These are phyloP conservation scores for Trichocomaceae sp. DNA, from an alignment of 2,329 filamentous ascomycete genomes.

Conservation along the genomic window DNA sequence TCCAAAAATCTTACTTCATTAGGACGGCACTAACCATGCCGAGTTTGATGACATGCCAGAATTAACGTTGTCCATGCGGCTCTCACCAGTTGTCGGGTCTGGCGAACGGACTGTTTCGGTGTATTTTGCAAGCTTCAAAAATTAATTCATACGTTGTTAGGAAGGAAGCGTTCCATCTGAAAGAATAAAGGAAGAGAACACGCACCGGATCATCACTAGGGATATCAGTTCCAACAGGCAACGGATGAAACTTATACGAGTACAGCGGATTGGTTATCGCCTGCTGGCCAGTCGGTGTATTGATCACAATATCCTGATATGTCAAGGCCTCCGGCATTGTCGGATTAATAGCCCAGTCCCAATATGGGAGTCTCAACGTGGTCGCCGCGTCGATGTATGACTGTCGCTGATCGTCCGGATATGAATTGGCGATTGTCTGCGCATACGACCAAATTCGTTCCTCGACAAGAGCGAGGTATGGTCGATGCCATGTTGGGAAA, in stretches of 20 bases:
- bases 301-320: conserved; percentile 36
- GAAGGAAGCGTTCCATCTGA: neutral
- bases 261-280: conserved; percentile 43
- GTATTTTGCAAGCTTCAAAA: conserved; percentile 15
- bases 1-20: neutral
- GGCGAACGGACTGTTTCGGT: conserved; percentile 17
- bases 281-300: conserved; percentile 33
- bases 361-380: conserved; percentile 43
- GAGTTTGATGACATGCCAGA: conserved; percentile 17
- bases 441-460: conserved; percentile 35
- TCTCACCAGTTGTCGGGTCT: conserved; percentile 13
- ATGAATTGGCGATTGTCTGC: conserved; percentile 32
- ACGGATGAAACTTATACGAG: conserved; percentile 34
- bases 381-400: conserved; percentile 42
- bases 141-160: neutral
- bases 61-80: conserved; percentile 15
- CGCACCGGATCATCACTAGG: conserved; percentile 12
- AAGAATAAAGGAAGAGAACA: neutral
- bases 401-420: conserved; percentile 41
- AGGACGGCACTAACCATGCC: conserved; percentile 16
- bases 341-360: conserved; percentile 43
- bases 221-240: conserved; percentile 13
- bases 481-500: conserved; percentile 78
- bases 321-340: conserved; percentile 33
- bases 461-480: conserved; percentile 62